phyloP scores from a whole-genome alignment of 2,329 filamentous ascomycete genomes.

The Plenodomus tracheiphilus region DNA sequence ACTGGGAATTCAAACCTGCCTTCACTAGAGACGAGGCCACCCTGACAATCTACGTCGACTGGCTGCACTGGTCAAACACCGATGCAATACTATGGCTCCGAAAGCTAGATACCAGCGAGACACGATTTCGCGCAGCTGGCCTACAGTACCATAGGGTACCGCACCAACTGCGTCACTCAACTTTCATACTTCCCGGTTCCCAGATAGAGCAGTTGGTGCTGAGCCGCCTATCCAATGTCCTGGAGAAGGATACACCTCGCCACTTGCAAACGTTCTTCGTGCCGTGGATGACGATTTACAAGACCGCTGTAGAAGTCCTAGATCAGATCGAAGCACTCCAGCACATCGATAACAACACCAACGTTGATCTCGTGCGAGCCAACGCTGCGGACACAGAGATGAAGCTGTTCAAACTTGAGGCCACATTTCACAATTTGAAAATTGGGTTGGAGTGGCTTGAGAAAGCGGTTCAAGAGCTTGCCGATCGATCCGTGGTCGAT shows the following conservation, averaged over 20 bases:
- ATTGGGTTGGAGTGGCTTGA: conserved; percentile 4
- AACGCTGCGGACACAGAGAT: not conserved
- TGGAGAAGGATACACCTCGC: conserved; percentile 5
- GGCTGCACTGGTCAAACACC: conserved; percentile 4
- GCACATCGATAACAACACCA: not conserved
- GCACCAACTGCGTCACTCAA: conserved; percentile 3
- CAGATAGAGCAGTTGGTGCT: not conserved
- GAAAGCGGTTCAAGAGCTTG: not conserved
- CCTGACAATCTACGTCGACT: conserved; percentile 4
- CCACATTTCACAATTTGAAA: not conserved
- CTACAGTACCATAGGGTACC: conserved; percentile 8
- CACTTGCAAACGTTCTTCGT: conserved; percentile 4
- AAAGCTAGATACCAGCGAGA: conserved; percentile 6
- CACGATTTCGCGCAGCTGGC: conserved; percentile 6
- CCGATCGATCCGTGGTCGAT: not conserved
- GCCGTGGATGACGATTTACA: conserved; percentile 4
- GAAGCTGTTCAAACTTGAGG: not conserved
- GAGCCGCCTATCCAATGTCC: conserved; percentile 1
- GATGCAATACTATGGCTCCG: conserved; percentile 3
- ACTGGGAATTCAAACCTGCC: not conserved
- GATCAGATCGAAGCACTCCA: not conserved
- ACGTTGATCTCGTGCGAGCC: not conserved
- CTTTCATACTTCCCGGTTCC: not conserved
- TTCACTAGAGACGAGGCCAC: not conserved
- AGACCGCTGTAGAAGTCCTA: not conserved